Evolutionary conservation across 495 filamentous ascomycete genomes (phyloP), one percentile per base, ranked within the genome.

Genomic region (Lophiostoma macrostomum): DNA sequence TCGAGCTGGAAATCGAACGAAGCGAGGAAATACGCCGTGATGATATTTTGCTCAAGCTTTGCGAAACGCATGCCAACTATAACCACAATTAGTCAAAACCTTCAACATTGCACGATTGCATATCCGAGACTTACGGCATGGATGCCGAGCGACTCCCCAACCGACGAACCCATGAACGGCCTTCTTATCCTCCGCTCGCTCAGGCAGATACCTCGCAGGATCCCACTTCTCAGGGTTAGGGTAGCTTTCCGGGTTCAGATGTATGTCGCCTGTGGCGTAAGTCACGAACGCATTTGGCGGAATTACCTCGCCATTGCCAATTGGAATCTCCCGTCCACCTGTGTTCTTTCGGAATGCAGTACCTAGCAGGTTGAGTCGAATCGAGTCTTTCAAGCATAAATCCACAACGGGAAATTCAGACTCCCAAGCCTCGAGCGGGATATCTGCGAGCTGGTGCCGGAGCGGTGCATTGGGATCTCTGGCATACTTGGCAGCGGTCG

Each of bases 381-480:
- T 77, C 32, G 57, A 67, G 52, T 78, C 75, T 20, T 64, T 56
- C 25, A 74, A 58, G 32, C 69, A 73, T 19, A 76, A 43, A 57
- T 76, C 69, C 28, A 75, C 58, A 14, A 69, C 27, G 1, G 72
- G 74, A 50, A 78, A 76, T n/a, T 71, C 65, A 29, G 42, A 36
- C 56, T 78, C 74, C 73, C 74, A 77, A 0, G 66, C 71, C 25
- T 73, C 69, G 43, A 76, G 34, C 1, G 69, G 60, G 5, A 79
- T 55, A 10, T 55, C 34, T 20, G 56, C 53, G 1, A 79, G 65
- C 14, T 71, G 61, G 2, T 75, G 71, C 24, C 60, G 45, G 5
- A 71, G 60, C 14, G 74, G 63, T 28, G 70, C 58, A 5, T 66
- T 45, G 3, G 46, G 31, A 35, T 65, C 51, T 0, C 41, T 64